Conservation (phyloP, 169 alveolate genomes). For the Plasmodium gaboni region DNA sequence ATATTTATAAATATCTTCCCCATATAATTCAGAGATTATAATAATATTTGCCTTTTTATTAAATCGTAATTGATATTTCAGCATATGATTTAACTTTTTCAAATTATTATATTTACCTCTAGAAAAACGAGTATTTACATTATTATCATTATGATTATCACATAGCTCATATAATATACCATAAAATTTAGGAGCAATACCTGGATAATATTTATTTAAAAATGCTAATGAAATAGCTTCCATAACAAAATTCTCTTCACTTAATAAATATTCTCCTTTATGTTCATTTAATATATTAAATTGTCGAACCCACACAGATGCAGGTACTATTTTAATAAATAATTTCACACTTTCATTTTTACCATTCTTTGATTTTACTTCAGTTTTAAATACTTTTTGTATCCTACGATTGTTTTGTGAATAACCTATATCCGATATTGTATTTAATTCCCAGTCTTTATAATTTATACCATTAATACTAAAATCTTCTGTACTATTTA, state of each 20-base stretch:
- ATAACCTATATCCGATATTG: conserved; percentile 73
- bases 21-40: conserved; percentile 78
- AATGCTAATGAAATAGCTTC: conserved; percentile 88
- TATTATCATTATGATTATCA: background rate
- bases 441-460: conserved; percentile 76
- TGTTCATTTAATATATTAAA: conserved; percentile 79
- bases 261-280: conserved; percentile 85
- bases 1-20: conserved; percentile 81
- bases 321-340: conserved; percentile 84
- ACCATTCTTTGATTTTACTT: conserved; percentile 30
- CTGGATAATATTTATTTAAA: conserved; percentile 63
- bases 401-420: conserved; percentile 79
- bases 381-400: conserved; percentile 78
- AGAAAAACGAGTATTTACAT: background rate
- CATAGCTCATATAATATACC: conserved; percentile 79
- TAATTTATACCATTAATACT: conserved; percentile 76
- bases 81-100: conserved; percentile 48
- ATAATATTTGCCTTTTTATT: conserved; percentile 79
- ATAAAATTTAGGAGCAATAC: conserved; percentile 81
- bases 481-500: conserved; percentile 45
- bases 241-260: conserved; percentile 88
- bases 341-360: conserved; percentile 36
- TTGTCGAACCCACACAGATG: conserved; percentile 83
- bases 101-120: conserved; percentile 22
- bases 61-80: conserved; percentile 11